phyloP scores from a whole-genome alignment of 1,139 yeast genomes.

The Yamadazyma diospyri region DNA sequence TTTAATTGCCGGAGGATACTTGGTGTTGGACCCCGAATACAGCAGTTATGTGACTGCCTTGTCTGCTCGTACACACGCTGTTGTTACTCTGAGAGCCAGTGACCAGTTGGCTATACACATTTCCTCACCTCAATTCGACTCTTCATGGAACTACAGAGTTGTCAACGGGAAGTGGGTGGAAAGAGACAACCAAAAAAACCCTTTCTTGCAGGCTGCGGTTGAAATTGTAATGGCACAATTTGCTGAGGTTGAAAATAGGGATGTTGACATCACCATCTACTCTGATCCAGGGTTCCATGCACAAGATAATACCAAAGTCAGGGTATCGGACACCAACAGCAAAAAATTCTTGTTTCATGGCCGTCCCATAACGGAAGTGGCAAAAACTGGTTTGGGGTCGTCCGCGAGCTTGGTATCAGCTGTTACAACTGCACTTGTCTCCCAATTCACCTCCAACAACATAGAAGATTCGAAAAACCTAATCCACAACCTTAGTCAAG shows the following conservation, averaged over 20 bases:
- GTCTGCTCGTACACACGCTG: slow-evolving; percentile 86
- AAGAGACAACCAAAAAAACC: slow-evolving; percentile 44
- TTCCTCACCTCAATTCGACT: slow-evolving; percentile 80
- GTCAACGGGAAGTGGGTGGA: slow-evolving; percentile 18
- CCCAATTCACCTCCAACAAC: slow-evolving; percentile 33
- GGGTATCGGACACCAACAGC: slow-evolving; percentile 27
- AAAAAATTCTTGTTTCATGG: slow-evolving; percentile 59
- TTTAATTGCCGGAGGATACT: slow-evolving; percentile 87
- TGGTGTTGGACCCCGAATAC: slow-evolving; percentile 77
- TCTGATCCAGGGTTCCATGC: slow-evolving; percentile 93
- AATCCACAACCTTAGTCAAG: slow-evolving; percentile 81
- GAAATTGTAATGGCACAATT: slow-evolving; percentile 53
- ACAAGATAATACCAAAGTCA: slow-evolving; percentile 44
- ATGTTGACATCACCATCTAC: slow-evolving; percentile 56
- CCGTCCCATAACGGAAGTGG: slow-evolving; percentile 61
- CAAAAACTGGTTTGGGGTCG: slow-evolving; percentile 94
- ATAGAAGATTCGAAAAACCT: slow-evolving; percentile 22
- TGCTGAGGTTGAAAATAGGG: slow-evolving; percentile 7
- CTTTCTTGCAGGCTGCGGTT: slow-evolving; percentile 71
- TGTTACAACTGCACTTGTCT: slow-evolving; percentile 64
- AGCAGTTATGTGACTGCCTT: slow-evolving; percentile 82
- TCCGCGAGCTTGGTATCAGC: slow-evolving; percentile 92
- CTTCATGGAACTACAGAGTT: slow-evolving; percentile 61
- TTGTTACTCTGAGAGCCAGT: slow-evolving; percentile 28
- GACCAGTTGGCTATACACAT: slow-evolving; percentile 32